Evolutionary conservation across 1,284 basidiomycete genomes (phyloP), one percentile per base, ranked within the genome.

Genomic region (Chiua sp.): DNA sequence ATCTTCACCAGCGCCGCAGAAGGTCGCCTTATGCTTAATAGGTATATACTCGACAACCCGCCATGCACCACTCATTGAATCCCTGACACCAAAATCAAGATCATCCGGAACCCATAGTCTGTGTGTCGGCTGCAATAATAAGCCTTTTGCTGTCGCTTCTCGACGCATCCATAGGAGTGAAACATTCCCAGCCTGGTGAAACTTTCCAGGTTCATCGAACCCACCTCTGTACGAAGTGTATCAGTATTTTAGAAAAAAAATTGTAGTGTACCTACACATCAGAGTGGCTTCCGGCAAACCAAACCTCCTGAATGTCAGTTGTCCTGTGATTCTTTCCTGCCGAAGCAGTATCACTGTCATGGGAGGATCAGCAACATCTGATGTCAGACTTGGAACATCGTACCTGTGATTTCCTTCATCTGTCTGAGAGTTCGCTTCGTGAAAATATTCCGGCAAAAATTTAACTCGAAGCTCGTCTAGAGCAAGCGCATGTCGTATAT

Each of bases 401-500:
- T 39, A 52, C 23, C 60, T 53, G 20, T 28, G 37, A 8, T 33
- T 35, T n/a, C 20, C 32, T 4, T 48, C 46, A 33, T n/a, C 13
- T 3, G 20, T 39, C 32, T 39, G 30, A 16, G 53, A 33, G 22
- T 56, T 68, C 50, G 51, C 53, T 37, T 60, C 55, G 15, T 59
- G 51, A 47, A 65, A 59, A n/a, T 71, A 74, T 55, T 79, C 78
- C 1, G 77, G 75, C 58, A 75, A 66, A 60, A 78, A 78, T 52
- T 77, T 76, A 20, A 75, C 60, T 62, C 74, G 68, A 26, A 61
- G 63, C 54, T 78, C 77, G 52, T 77, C 77, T 3, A 77, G 69
- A 16, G 74, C 73, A 7, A 78, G 70, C 1, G 76, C 77, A 51
- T 79, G 78, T 20, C 77, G 72, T 59, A 77, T 72, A 49, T 65